Base-by-base conservation (phyloP, 306 rosid genomes). In the Acacia confusa region DNA sequence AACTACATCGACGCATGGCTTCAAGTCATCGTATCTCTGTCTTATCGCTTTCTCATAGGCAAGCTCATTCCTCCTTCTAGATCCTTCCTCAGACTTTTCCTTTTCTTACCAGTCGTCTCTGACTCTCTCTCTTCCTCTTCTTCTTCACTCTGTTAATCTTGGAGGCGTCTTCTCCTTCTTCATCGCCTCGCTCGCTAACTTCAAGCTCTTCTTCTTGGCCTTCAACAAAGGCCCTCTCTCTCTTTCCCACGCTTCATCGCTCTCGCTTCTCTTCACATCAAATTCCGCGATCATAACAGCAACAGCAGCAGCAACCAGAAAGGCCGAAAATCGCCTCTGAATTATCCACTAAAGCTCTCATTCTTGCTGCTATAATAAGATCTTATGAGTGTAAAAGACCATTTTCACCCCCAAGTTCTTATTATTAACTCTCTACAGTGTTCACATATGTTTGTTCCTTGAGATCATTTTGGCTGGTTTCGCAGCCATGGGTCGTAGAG, bases 201-300 rank as follows among this genome's bases (percentile, higher is more conserved):
- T 76, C 77, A 88, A 88, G 68, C 86, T 86, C 67, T 64, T 82
- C 0, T 89, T 88, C 79, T 84, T 86, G 20, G 79, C 88, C n/a
- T 80, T 86, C 14, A 83, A 76, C 19, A 40, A 72, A 24, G 91
- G 89, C 16, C 91, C 91, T 66, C 58, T 85, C 4, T 82, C 85
- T 12, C 24, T 71, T 34, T 86, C n/a, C 60, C 65, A 65, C 86
- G 55, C 9, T 91, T 91, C 57, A 20, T 91, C 19, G 75, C 78
- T 36, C 5, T 92, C 6, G 88, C 90, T 36, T 47, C 52, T 10
- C 52, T 47, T 10, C 52, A 19, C 19, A 47, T 47, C 52, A 47
- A 47, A 47, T 47, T 47, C 52, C 15, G 13, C 52, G 52, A 47
- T 47, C 52, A 47, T 47, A 47, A 47, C 52, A 44, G 11, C 11